Evolutionary conservation across 345 rosid species (phyloP), one percentile per base, ranked within the genome.

Genomic region (Pistacia atlantica): DNA sequence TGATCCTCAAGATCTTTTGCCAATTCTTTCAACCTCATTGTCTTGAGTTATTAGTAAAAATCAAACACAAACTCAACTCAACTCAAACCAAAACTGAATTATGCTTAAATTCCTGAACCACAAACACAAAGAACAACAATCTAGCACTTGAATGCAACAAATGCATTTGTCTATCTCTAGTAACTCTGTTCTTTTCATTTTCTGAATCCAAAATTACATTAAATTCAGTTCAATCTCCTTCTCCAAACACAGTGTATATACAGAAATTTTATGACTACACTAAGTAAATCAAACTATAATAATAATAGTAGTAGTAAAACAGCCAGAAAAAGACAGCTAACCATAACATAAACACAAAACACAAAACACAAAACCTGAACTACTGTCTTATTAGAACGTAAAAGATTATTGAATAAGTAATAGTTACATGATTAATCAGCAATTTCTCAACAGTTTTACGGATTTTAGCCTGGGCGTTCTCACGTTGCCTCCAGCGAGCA

Each of bases 361-460:
- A 61, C 17, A 28, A 31, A 61, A 61, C 17, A 28, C 17, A 61
- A 61, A 22, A 8, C 2, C 10, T 49, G 12, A 49, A 49, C 10
- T 49, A 8, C 11, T 49, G 3, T 49, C 3, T 49, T 17, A 16
- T 0, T 16, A 54, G 18, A 54, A 54, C 18, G n/a, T 14, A 54
- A 54, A 54, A 5, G n/a, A 54, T 13, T 13, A 13, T 14, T 51
- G 0, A 54, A 17, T 17, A 54, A 54, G 6, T 0, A 62, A 5
- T 62, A 12, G 51, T 67, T 25, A 60, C 98, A 8, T 95, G 89
- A 83, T 92, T 96, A 64, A 93, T 93, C 20, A 96, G 88, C 87
- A 96, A 80, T 69, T 96, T 93, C 90, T 96, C 98, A 33, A 98
- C 97, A 0, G 95, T 96, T 67, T 93, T 96, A 5, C 98, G 92